These are phyloP conservation scores for Lagerstroemia speciosa DNA, from an alignment of 345 rosid species.

Conservation along the genomic window DNA sequence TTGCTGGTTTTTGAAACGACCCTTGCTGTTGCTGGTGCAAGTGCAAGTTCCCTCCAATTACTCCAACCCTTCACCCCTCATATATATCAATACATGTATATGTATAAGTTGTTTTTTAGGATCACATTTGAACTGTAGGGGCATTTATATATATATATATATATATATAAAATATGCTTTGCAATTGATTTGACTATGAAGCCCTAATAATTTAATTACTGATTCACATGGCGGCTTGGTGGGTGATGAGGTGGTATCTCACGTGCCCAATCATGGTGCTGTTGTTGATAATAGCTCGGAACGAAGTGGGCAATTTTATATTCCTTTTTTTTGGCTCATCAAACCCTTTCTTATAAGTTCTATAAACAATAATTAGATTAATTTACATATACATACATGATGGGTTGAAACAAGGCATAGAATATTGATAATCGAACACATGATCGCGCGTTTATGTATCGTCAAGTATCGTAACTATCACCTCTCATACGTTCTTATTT, in stretches of 20 bases:
- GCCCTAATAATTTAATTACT: not conserved
- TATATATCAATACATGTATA: no score
- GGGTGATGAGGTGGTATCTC: conserved; percentile 15
- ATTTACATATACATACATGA: no score
- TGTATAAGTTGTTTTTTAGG: not conserved
- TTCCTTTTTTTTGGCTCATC: not conserved
- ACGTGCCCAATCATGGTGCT: conserved; percentile 22
- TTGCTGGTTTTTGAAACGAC: not conserved
- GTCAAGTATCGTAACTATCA: no score
- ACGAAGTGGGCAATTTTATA: not conserved
- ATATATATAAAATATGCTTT: not conserved
- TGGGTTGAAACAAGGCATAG: no score
- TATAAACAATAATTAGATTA: no score
- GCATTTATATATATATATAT: not conserved
- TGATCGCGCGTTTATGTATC: no score
- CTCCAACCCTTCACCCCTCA: not conserved
- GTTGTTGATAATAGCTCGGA: conserved; percentile 4
- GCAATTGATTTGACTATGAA: conserved; percentile 9
- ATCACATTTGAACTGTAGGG: not conserved
- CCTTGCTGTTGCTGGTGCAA: no score
- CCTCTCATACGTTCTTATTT: no score
- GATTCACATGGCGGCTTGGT: conserved; percentile 10
- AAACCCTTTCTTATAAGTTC: not conserved
- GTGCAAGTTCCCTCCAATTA: not conserved
- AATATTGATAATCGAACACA: no score